Percentiles rank a stretch among this genome's conserved stretches.
phyloP scores from a whole-genome alignment of 2,329 filamentous ascomycete species.

The Tolypocladium guangdongense region DNA sequence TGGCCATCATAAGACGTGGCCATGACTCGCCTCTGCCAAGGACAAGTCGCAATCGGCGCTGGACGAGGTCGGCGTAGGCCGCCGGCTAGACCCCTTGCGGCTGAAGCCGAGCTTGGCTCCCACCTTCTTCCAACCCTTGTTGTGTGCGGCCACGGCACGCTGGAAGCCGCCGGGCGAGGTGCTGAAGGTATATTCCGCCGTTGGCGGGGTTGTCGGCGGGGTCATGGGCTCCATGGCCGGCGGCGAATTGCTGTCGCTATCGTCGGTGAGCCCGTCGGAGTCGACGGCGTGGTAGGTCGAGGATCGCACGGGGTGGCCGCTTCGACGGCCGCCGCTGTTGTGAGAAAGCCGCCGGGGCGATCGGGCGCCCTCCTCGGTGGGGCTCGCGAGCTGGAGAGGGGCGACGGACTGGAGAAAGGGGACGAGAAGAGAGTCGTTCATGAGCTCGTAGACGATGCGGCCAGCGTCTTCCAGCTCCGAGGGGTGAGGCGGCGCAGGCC shows the following conservation, averaged over 20 bases:
- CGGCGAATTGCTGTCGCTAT: conserved; percentile 51
- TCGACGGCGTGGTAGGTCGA: conserved; percentile 36
- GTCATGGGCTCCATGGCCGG: conserved; percentile 54
- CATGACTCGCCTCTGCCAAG: conserved; percentile 23
- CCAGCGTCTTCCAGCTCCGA: conserved; percentile 72
- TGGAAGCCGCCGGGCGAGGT: conserved; percentile 43
- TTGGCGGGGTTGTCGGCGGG: conserved; percentile 62
- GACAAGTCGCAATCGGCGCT: conserved; percentile 23
- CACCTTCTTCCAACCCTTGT: conserved; percentile 54
- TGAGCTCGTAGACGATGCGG: conserved; percentile 82
- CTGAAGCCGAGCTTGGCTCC: conserved; percentile 49
- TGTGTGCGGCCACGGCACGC: conserved; percentile 42
- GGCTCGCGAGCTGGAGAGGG: conserved; percentile 22
- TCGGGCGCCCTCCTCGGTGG: conserved; percentile 25
- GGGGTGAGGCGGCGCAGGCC: conserved; percentile 60
- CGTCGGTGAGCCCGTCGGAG: conserved; percentile 48
- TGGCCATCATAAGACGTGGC: conserved; percentile 40
- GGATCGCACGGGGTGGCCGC: conserved; percentile 9
- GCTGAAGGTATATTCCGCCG: conserved; percentile 42
- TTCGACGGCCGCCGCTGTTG: neutral
- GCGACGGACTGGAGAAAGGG: conserved; percentile 72
- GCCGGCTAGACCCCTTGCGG: conserved; percentile 36
- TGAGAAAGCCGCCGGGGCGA: conserved; percentile 23
- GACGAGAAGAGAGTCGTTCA: conserved; percentile 92
- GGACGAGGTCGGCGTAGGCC: conserved; percentile 32